Evolutionary conservation across 78 protist genomes (phyloP).

Genomic region (Anaeramoeba flamelloides): DNA sequence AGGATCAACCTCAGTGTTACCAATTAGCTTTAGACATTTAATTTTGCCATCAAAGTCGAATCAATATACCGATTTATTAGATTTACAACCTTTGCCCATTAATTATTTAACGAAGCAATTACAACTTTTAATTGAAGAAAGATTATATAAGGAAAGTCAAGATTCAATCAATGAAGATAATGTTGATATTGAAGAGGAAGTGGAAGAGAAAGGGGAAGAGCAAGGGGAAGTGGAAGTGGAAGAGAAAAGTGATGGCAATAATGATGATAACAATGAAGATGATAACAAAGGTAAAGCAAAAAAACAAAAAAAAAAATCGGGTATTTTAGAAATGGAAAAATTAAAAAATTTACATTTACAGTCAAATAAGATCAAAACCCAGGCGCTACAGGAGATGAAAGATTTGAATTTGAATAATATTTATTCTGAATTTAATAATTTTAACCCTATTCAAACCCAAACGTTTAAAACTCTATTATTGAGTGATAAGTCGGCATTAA

Average conservation of each 20-base stretch:
- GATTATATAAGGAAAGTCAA: too few relatives aligned
- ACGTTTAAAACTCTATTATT: conserved; percentile 56
- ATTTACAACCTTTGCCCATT: conserved; percentile 16
- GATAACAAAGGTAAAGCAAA: too few relatives aligned
- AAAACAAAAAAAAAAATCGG: too few relatives aligned
- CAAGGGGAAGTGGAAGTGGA: background rate
- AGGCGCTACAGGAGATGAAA: too few relatives aligned
- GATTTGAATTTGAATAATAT: background rate
- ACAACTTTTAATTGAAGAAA: too few relatives aligned
- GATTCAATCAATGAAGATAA: too few relatives aligned
- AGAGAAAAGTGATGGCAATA: background rate
- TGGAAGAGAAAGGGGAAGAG: background rate
- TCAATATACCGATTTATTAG: conserved; percentile 5
- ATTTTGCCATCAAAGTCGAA: conserved; percentile 63
- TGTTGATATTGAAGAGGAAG: too few relatives aligned
- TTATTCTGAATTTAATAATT: conserved; percentile 30
- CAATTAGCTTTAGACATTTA: conserved; percentile 76
- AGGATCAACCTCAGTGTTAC: conserved; percentile 55
- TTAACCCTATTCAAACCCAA: conserved; percentile 96
- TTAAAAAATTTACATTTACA: background rate
- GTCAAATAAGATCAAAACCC: too few relatives aligned
- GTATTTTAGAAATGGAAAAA: background rate
- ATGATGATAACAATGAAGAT: too few relatives aligned
- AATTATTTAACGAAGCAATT: too few relatives aligned
- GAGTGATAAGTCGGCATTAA: conserved; percentile 72